Percentiles rank a stretch among this genome's conserved stretches.
These are phyloP conservation scores for Physcomitrellopsis africana DNA, from an alignment of 225 moss, liverwort and hornwort genomes.

Conservation along the genomic window DNA sequence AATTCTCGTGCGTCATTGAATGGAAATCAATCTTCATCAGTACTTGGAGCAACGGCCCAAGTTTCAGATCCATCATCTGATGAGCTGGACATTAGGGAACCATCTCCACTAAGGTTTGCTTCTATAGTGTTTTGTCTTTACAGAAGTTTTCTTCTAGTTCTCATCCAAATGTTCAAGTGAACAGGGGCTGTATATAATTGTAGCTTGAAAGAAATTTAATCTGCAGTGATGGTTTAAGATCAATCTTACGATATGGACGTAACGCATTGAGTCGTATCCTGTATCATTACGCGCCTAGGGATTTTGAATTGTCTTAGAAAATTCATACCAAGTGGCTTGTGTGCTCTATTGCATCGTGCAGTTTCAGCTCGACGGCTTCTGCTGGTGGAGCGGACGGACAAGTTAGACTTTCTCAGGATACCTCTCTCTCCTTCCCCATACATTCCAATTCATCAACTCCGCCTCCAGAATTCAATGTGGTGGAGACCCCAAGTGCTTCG, in stretches of 20 bases:
- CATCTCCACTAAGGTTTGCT: slow-evolving; percentile 50
- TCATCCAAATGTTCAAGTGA: slow-evolving; percentile 2
- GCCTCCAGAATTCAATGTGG: slow-evolving; percentile 52
- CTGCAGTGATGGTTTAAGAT: no score
- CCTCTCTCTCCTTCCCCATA: slow-evolving; percentile 46
- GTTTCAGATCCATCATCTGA: slow-evolving; percentile 61
- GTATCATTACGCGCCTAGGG: no score
- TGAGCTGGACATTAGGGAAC: slow-evolving; percentile 49
- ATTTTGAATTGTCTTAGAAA: neutral
- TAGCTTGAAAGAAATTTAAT: no score
- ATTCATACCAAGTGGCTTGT: neutral
- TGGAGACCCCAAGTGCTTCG: slow-evolving; percentile 49
- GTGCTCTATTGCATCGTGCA: slow-evolving; percentile 35
- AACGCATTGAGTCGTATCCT: no score
- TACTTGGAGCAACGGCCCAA: slow-evolving; percentile 47
- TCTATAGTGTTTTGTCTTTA: slow-evolving; percentile 20
- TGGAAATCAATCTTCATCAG: slow-evolving; percentile 40
- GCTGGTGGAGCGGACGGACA: slow-evolving; percentile 65
- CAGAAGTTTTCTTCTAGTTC: neutral
- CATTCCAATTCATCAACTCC: slow-evolving; percentile 58
- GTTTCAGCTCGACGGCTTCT: slow-evolving; percentile 75
- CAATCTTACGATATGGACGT: no score
- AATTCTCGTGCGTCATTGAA: slow-evolving; percentile 30
- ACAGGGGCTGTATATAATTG: neutral
- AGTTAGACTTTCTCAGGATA: slow-evolving; percentile 66